Percentiles rank a stretch among this genome's conserved stretches.
Evolutionary conservation across 768 basidiomycete species (phyloP).

Genomic region (Galerina sulciceps): DNA sequence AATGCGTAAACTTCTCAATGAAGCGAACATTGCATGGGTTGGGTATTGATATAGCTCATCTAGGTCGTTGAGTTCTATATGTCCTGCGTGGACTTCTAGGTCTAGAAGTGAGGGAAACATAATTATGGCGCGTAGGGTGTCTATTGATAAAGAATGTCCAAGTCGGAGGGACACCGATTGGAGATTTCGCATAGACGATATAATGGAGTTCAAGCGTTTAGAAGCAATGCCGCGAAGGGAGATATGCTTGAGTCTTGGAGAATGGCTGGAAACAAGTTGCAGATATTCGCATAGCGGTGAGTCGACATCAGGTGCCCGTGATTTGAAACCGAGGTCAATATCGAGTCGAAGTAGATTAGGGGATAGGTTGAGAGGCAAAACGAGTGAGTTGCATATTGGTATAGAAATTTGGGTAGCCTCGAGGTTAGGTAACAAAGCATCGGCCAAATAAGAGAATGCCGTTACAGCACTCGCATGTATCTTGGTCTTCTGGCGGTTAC

Average conservation of each 20-base stretch:
- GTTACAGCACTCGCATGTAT: neutral
- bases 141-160: constrained; percentile 38
- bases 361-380: constrained; percentile 38
- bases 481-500: constrained; percentile 30
- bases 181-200: constrained; percentile 37
- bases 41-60: constrained; percentile 10
- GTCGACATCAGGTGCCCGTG: constrained; percentile 18
- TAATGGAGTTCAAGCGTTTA: constrained; percentile 29
- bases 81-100: constrained; percentile 48
- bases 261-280: constrained; percentile 29
- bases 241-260: constrained; percentile 35
- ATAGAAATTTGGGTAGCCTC: constrained; percentile 32
- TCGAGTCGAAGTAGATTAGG: constrained; percentile 36
- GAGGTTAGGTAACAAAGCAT: constrained; percentile 29
- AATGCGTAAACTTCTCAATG: constrained; percentile 42
- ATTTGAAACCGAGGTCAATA: constrained; percentile 44
- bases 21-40: constrained; percentile 33
- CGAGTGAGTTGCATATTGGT: constrained; percentile 23
- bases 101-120: constrained; percentile 40
- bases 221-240: constrained; percentile 42
- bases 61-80: constrained; percentile 33
- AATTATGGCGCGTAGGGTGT: constrained; percentile 40
- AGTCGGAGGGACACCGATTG: constrained; percentile 42
- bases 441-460: neutral
- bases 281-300: constrained; percentile 29